Evolutionary conservation across 1,284 basidiomycete genomes (phyloP).

Genomic region (Microbotryum scabiosae): DNA sequence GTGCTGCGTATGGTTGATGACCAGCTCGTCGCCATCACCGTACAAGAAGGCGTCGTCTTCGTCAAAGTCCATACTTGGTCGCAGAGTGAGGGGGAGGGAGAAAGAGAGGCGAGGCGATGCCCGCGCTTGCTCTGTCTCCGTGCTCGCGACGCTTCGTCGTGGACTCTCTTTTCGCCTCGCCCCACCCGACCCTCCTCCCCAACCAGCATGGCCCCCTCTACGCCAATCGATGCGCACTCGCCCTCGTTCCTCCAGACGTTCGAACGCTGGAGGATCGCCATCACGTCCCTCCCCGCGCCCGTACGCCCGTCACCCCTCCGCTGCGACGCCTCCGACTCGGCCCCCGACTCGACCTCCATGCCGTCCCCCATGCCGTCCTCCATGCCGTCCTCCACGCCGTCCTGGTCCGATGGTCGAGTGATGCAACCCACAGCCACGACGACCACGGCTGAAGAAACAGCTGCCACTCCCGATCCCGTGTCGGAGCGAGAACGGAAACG

Average conservation of each 20-base stretch:
- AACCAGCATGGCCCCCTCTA: neutral
- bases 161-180: too few relatives aligned
- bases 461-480: neutral
- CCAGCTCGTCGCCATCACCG: constrained; percentile 12
- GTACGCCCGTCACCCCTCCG: constrained; percentile 3
- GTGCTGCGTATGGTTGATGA: neutral
- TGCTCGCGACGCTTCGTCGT: too few relatives aligned
- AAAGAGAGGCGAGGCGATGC: too few relatives aligned
- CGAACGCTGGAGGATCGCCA: constrained; percentile 14
- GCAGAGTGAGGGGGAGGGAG: too few relatives aligned
- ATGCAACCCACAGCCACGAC: constrained; percentile 4
- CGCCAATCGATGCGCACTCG: constrained; percentile 1
- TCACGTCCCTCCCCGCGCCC: constrained; percentile 7
- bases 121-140: neutral
- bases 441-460: neutral
- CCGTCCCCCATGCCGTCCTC: too few relatives aligned
- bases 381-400: too few relatives aligned
- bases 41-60: constrained; percentile 30
- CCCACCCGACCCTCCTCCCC: neutral
- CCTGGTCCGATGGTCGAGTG: constrained; percentile 17
- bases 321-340: neutral
- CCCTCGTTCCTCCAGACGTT: constrained; percentile 19
- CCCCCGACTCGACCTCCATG: too few relatives aligned
- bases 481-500: constrained; percentile 9
- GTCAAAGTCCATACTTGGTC: constrained; percentile 12